phyloP scores from a whole-genome alignment of 306 rosid genomes.

The Elaeagnus macrophylla region DNA sequence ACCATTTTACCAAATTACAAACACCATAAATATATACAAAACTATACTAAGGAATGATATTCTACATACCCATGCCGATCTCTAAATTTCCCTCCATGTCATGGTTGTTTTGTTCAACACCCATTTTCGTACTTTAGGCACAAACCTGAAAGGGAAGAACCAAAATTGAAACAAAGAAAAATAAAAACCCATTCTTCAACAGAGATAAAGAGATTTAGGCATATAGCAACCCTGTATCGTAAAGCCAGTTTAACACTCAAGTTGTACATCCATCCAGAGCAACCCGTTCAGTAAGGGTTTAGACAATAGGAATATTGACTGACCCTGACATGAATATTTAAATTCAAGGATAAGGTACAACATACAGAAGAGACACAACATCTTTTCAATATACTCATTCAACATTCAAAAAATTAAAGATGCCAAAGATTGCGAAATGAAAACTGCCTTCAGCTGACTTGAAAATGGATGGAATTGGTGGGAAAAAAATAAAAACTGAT shows the following conservation, averaged over 20 bases:
- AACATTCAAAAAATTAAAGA: not conserved
- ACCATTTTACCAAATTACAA: constrained; percentile 1
- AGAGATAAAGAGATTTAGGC: constrained; percentile 1
- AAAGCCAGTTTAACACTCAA: not conserved
- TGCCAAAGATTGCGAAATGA: not conserved
- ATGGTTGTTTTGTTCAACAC: constrained; percentile 43
- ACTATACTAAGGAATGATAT: constrained; percentile 10
- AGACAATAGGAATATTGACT: too few relatives aligned
- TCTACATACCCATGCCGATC: constrained; percentile 85
- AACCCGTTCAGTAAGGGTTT: too few relatives aligned
- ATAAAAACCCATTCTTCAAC: constrained; percentile 15
- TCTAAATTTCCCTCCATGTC: constrained; percentile 65
- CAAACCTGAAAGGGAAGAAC: not conserved
- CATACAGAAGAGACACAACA: not conserved
- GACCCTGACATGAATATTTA: too few relatives aligned
- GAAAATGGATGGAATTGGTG: not conserved
- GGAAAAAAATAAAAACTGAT: not conserved
- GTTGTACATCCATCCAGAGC: not conserved
- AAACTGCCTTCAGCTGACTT: not conserved
- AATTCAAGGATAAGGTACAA: too few relatives aligned
- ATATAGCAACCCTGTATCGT: not conserved
- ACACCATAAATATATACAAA: constrained; percentile 5
- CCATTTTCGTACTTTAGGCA: constrained; percentile 48
- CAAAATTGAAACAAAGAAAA: constrained; percentile 8
- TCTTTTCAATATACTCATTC: not conserved